These are phyloP conservation scores for Lunularia cruciata DNA, from an alignment of 225 moss, liverwort and hornwort genomes.

Conservation along the genomic window DNA sequence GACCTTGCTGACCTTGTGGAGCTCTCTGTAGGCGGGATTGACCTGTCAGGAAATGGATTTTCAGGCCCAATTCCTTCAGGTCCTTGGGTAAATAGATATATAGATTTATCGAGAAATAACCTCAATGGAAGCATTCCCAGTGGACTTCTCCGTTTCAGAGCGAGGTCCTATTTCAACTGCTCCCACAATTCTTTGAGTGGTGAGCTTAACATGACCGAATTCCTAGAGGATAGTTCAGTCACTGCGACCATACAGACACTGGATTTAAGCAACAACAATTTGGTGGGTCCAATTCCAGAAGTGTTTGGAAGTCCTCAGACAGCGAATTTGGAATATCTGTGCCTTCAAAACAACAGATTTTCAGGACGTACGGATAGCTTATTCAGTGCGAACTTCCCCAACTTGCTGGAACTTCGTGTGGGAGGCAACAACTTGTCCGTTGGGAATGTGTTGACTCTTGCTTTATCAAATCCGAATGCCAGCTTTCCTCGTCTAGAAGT, in stretches of 20 bases:
- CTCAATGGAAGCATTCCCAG: not conserved
- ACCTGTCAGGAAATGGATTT: not conserved
- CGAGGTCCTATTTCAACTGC: not conserved
- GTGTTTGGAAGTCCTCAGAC: not conserved
- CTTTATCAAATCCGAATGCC: not conserved
- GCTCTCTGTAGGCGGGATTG: not conserved
- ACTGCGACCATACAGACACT: not conserved
- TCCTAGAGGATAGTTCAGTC: no score
- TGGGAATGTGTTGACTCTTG: not conserved
- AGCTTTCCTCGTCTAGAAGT: not conserved
- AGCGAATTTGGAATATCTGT: not conserved
- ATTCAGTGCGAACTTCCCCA: not conserved
- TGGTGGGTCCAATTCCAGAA: not conserved
- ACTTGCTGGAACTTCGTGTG: not conserved
- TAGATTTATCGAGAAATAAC: not conserved
- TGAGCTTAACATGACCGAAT: not conserved
- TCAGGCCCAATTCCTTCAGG: not conserved
- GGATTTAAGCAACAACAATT: constrained; percentile 1
- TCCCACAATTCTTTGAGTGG: not conserved
- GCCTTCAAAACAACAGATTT: not conserved
- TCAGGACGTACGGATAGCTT: not conserved
- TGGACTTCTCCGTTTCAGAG: not conserved
- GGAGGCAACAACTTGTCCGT: not conserved
- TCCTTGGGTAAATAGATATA: not conserved
- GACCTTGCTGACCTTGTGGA: not conserved